Conservation (phyloP, 768 basidiomycete genomes). For the Arthromyces matolae region DNA sequence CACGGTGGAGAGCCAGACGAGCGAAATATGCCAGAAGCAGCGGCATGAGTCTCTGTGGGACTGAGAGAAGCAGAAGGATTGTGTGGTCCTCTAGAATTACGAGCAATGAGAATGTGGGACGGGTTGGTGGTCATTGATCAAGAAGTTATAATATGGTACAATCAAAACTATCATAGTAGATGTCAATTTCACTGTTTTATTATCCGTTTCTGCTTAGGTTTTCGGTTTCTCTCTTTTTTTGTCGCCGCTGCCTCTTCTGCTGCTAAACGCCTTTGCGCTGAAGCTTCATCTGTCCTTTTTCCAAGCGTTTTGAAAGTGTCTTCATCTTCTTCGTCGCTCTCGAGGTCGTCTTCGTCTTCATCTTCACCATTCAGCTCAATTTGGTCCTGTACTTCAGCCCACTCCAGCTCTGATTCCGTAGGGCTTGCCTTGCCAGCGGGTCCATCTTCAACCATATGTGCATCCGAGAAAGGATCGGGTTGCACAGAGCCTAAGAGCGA, state of each 20-base stretch:
- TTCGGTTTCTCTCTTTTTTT: slow-evolving; percentile 21
- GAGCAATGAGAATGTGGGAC: slow-evolving; percentile 84
- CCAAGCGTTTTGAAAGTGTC: slow-evolving; percentile 26
- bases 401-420: slow-evolving; percentile 18
- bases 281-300: slow-evolving; percentile 23
- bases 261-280: slow-evolving; percentile 23
- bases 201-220: slow-evolving; percentile 17
- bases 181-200: slow-evolving; percentile 35
- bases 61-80: slow-evolving; percentile 79
- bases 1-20: slow-evolving; percentile 78
- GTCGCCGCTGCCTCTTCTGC: slow-evolving; percentile 18
- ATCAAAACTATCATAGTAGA: slow-evolving; percentile 24
- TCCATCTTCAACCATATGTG: slow-evolving; percentile 38
- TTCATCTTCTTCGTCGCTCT: slow-evolving; percentile 22
- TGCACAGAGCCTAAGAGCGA: slow-evolving; percentile 85
- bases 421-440: slow-evolving; percentile 10
- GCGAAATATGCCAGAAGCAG: slow-evolving; percentile 79
- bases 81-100: slow-evolving; percentile 73
- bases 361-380: slow-evolving; percentile 15
- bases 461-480: slow-evolving; percentile 65
- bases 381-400: slow-evolving; percentile 16
- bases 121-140: slow-evolving; percentile 64
- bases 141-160: slow-evolving; percentile 33
- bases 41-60: slow-evolving; percentile 85
- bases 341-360: slow-evolving; percentile 21